Percentiles rank a stretch among this genome's conserved stretches.
phyloP scores from a whole-genome alignment of 2,329 filamentous ascomycete species.

The Penicillium sp. region DNA sequence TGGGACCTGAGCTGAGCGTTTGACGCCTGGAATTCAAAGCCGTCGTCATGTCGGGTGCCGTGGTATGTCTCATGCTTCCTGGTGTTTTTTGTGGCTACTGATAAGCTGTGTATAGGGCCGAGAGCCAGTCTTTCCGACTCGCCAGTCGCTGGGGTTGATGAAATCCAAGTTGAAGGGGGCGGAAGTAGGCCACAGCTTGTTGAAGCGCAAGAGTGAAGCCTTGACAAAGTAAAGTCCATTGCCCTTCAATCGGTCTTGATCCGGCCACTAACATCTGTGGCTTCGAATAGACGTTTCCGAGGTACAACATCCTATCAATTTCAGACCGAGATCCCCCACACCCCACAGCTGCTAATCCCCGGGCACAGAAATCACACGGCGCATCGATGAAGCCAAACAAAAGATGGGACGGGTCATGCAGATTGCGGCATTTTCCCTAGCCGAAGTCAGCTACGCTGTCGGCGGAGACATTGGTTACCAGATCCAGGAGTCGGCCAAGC shows the following conservation, averaged over 20 bases:
- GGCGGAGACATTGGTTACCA: constrained; percentile 96
- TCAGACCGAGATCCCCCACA: constrained; percentile 27
- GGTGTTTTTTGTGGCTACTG: constrained; percentile 2
- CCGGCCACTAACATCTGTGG: constrained; percentile 22
- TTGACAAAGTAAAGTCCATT: constrained; percentile 80
- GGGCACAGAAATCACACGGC: constrained; percentile 80
- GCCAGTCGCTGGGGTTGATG: constrained; percentile 95
- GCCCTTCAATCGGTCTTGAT: neutral
- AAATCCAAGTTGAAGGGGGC: constrained; percentile 96
- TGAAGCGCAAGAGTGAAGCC: constrained; percentile 98
- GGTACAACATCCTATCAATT: constrained; percentile 57
- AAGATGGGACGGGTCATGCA: constrained; percentile 99
- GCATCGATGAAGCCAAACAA: constrained; percentile 97
- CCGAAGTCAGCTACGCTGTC: constrained; percentile 95
- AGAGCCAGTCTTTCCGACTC: constrained; percentile 96
- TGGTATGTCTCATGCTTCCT: constrained; percentile 27
- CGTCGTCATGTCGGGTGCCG: constrained; percentile 39
- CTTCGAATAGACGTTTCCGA: constrained; percentile 74
- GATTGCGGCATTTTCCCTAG: constrained; percentile 95
- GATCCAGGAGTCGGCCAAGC: constrained; percentile 93
- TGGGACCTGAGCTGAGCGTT: constrained; percentile 15
- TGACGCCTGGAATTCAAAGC: constrained; percentile 17
- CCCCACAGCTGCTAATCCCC: constrained; percentile 29
- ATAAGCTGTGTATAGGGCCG: constrained; percentile 67
- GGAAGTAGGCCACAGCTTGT: constrained; percentile 86